Evolutionary conservation across 148 eudicot genomes (phyloP), one percentile per base, ranked within the genome.

Genomic region (Vaccinium myrtillus): DNA sequence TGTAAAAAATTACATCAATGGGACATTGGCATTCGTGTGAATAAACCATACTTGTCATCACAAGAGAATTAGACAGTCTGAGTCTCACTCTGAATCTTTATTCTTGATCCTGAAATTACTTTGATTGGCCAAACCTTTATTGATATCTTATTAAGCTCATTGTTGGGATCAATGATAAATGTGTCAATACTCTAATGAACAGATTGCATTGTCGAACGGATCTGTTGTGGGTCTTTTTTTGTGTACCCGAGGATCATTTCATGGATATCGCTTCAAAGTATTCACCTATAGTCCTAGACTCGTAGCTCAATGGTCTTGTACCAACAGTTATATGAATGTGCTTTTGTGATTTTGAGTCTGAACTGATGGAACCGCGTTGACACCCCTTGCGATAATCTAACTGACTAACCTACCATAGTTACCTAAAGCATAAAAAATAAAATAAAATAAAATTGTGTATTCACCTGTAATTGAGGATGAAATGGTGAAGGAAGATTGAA

Each of bases 391-490:
- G 43, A 39, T 2, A 39, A 39, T 39, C 43, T 39, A 39, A 39
- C 43, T 39, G 0, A 39, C 43, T 39, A 39, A 39, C 43, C 43
- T 36, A 8, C 11, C 0, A 59, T 18, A 11, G 12, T 61, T 21
- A 61, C 25, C 67, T 63, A n/a, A 8, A 27, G 43, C 43, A 39
- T 4, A 2, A 27, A 63, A 59, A 6, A 59, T 6, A 23, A 1
- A n/a, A 61, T 8, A 61, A 30, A 30, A 30, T 30, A 30, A 30
- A 30, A 30, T 30, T 30, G 43, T 39, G 43, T 63, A n/a, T 9
- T 69, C n/a, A 91, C 93, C 90, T 89, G 49, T 83, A 85, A 81
- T 87, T 89, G 56, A 89, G 89, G 80, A 91, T 85, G 67, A 91
- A 73, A 84, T 89, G 90, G 76, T 91, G 93, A 70, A 91, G 89